Percentiles rank a stretch among this genome's conserved stretches.
Conservation (phyloP, 1,284 basidiomycete genomes). For the Rugosomyces carneus region DNA sequence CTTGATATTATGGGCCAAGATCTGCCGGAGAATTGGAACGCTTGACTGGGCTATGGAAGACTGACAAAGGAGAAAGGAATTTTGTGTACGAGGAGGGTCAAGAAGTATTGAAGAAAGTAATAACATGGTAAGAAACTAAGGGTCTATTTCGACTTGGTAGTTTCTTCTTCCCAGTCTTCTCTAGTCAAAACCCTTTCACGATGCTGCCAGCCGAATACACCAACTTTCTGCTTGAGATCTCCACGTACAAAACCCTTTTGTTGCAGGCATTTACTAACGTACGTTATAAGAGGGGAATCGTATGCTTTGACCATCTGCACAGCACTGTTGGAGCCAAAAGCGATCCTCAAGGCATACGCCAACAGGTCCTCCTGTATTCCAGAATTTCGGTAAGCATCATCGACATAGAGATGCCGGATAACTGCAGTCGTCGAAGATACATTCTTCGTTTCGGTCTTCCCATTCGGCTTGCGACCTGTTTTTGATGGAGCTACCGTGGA, state of each 20-base stretch:
- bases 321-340: slow-evolving; percentile 41
- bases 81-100: slow-evolving; percentile 31
- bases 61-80: slow-evolving; percentile 54
- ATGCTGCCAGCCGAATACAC: slow-evolving; percentile 50
- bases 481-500: not conserved
- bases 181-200: slow-evolving; percentile 35
- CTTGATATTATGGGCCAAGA: slow-evolving; percentile 26
- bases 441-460: slow-evolving; percentile 23
- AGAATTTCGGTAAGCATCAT: slow-evolving; percentile 52
- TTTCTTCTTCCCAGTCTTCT: slow-evolving; percentile 31
- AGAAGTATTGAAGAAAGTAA: slow-evolving; percentile 27
- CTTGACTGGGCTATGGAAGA: slow-evolving; percentile 60
- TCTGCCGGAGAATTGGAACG: slow-evolving; percentile 48
- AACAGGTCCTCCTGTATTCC: slow-evolving; percentile 65
- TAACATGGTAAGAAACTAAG: slow-evolving; percentile 14
- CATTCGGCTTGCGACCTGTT: slow-evolving; percentile 16
- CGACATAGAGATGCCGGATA: slow-evolving; percentile 76
- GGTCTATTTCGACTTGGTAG: slow-evolving; percentile 8
- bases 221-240: slow-evolving; percentile 36
- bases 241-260: slow-evolving; percentile 48
- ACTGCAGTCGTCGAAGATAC: slow-evolving; percentile 43
- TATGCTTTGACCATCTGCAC: slow-evolving; percentile 41
- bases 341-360: slow-evolving; percentile 47
- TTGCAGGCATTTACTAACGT: slow-evolving; percentile 40
- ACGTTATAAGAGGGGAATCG: slow-evolving; percentile 47